Conservation (phyloP, 2,329 filamentous ascomycete genomes). For the Blumeria hordei region DNA sequence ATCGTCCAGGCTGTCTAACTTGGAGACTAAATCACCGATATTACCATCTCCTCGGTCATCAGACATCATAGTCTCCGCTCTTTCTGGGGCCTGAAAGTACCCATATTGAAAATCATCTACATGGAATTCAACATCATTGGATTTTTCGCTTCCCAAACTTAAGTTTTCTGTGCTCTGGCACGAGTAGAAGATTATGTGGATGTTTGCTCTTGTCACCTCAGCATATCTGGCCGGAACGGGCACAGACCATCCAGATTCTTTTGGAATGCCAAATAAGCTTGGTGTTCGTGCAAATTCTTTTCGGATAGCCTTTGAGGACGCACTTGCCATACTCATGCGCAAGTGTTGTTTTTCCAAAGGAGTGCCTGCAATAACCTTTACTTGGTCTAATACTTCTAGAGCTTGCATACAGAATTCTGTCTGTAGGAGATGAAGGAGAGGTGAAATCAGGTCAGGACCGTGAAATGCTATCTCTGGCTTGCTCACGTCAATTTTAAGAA, state of each 20-base stretch:
- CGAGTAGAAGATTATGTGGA: conserved; percentile 89
- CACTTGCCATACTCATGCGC: conserved; percentile 92
- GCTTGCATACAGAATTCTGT: conserved; percentile 89
- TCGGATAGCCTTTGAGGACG: conserved; percentile 59
- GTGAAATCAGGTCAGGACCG: conserved; percentile 86
- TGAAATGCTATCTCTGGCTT: conserved; percentile 74
- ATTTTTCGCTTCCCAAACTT: conserved; percentile 35
- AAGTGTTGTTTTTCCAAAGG: conserved; percentile 87
- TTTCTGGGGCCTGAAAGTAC: conserved; percentile 39
- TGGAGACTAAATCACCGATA: conserved; percentile 62
- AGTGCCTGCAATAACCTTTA: conserved; percentile 80
- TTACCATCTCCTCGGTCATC: conserved; percentile 48
- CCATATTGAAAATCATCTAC: conserved; percentile 46
- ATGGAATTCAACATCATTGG: conserved; percentile 76
- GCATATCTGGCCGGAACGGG: conserved; percentile 81
- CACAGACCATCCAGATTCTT: conserved; percentile 88
- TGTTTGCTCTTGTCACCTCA: conserved; percentile 64
- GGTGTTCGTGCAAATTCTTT: conserved; percentile 92
- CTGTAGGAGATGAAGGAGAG: conserved; percentile 66
- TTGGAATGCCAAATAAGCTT: conserved; percentile 88
- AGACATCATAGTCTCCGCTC: conserved; percentile 81
- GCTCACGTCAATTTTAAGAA: conserved; percentile 81
- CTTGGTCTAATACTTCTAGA: conserved; percentile 73
- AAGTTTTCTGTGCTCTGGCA: conserved; percentile 45
- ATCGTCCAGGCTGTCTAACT: conserved; percentile 56